Conservation (phyloP, 73 alveolate species). For the Paraurostyla sp. region DNA sequence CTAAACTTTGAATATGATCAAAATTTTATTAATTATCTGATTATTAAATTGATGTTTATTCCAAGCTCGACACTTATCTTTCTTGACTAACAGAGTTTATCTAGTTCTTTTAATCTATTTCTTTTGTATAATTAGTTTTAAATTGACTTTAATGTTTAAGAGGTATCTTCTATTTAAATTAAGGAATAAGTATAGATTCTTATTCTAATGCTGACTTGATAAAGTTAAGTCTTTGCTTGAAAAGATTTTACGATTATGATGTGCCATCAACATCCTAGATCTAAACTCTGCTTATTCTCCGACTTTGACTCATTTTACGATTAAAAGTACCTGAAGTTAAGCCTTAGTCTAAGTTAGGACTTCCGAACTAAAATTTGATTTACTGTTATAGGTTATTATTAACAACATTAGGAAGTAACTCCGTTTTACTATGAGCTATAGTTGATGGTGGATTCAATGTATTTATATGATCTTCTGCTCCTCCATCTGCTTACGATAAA, state of each 20-base stretch:
- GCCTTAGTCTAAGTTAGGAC: background rate
- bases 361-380: background rate
- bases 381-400: too few species aligned
- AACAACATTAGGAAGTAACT: slow-evolving; percentile 8
- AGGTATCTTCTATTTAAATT: background rate
- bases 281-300: background rate
- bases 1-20: background rate
- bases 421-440: slow-evolving; percentile 17
- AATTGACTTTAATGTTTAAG: background rate
- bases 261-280: background rate
- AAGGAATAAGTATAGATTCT: background rate
- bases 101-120: background rate
- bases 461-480: background rate
- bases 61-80: background rate
- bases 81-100: background rate
- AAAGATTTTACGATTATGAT: background rate
- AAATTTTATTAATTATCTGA: too few species aligned
- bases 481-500: background rate
- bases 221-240: background rate
- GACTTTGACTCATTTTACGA: background rate
- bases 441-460: background rate
- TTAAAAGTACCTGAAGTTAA: background rate
- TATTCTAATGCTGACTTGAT: background rate
- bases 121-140: background rate
- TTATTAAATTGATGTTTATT: background rate